phyloP scores from a whole-genome alignment of 371 early-diverging fungal genomes.

The Vittaforma corneae region DNA sequence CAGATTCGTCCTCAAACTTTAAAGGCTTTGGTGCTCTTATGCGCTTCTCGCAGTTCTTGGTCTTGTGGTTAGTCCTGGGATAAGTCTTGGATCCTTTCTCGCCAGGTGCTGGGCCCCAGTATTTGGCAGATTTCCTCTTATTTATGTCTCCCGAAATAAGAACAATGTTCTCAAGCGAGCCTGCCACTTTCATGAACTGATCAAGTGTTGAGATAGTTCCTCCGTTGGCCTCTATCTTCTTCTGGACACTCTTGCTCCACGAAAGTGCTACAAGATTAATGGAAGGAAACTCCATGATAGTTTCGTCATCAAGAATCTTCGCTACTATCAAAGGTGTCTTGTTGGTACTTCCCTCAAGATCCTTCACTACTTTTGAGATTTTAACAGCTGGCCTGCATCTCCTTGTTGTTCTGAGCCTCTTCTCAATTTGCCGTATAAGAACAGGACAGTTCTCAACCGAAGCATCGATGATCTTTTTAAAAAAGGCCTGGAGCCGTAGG shows the following conservation, averaged over 20 bases:
- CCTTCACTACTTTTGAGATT: slow-evolving; percentile 44
- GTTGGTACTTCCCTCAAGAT: slow-evolving; percentile 28
- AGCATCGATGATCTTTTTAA: slow-evolving; percentile 22
- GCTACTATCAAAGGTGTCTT: slow-evolving; percentile 56
- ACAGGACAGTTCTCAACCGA: slow-evolving; percentile 5
- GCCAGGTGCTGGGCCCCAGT: slow-evolving; percentile 57
- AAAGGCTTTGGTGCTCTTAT: slow-evolving; percentile 36
- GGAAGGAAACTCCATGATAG: slow-evolving; percentile 47
- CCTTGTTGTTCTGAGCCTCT: slow-evolving; percentile 41
- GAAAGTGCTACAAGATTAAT: slow-evolving; percentile 55
- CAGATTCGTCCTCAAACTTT: slow-evolving; percentile 15
- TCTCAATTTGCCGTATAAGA: slow-evolving; percentile 29
- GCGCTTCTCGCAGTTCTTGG: slow-evolving; percentile 49
- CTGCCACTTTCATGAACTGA: slow-evolving; percentile 50
- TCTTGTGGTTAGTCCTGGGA: slow-evolving; percentile 51
- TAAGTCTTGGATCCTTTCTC: slow-evolving; percentile 54
- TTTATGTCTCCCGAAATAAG: slow-evolving; percentile 47
- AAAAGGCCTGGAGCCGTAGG: slow-evolving; percentile 14
- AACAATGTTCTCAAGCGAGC: slow-evolving; percentile 46
- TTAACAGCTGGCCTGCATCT: slow-evolving; percentile 48
- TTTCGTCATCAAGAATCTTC: slow-evolving; percentile 59
- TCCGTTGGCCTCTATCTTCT: slow-evolving; percentile 54
- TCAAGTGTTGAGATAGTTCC: slow-evolving; percentile 57
- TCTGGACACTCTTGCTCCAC: slow-evolving; percentile 49
- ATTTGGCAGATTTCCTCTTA: slow-evolving; percentile 53